These are phyloP conservation scores for Phytopythium chamaehyphon DNA, from an alignment of 352 stramenopile genomes.

Conservation along the genomic window DNA sequence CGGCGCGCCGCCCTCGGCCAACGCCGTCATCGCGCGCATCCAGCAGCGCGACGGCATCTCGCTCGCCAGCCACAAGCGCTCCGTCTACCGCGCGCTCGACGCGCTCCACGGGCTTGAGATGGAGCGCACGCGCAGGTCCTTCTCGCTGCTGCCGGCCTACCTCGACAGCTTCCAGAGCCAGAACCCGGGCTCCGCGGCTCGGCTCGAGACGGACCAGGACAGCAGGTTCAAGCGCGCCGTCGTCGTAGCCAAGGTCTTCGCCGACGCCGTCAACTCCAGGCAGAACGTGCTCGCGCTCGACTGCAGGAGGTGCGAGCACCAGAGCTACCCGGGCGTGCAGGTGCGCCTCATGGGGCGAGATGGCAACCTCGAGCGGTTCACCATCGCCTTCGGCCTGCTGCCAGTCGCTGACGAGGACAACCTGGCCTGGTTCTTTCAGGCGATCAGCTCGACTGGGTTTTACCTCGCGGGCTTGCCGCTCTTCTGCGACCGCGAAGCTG, in stretches of 20 bases:
- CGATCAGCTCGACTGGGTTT: neutral
- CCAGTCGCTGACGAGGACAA: slow-evolving; percentile 1
- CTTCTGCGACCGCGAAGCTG: slow-evolving; percentile 1
- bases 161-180: neutral
- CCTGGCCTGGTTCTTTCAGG: slow-evolving; percentile 3
- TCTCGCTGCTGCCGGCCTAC: neutral
- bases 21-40: slow-evolving; percentile 13
- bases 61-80: slow-evolving; percentile 17
- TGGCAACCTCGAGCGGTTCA: slow-evolving; percentile 2
- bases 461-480: slow-evolving; percentile 1
- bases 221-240: neutral
- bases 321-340: slow-evolving; percentile 3
- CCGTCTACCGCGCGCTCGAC: slow-evolving; percentile 28
- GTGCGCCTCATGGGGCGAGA: slow-evolving; percentile 1
- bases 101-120: slow-evolving; percentile 9
- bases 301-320: neutral
- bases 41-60: slow-evolving; percentile 16
- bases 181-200: neutral
- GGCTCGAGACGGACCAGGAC: slow-evolving; percentile 2
- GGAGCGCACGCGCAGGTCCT: neutral
- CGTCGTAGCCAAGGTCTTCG: slow-evolving; percentile 2
- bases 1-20: slow-evolving; percentile 11
- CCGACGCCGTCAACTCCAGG: neutral
- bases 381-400: slow-evolving; percentile 1
- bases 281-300: slow-evolving; percentile 1